Conservation (phyloP, 352 stramenopile species). For the Phytophthora pistaciae region DNA sequence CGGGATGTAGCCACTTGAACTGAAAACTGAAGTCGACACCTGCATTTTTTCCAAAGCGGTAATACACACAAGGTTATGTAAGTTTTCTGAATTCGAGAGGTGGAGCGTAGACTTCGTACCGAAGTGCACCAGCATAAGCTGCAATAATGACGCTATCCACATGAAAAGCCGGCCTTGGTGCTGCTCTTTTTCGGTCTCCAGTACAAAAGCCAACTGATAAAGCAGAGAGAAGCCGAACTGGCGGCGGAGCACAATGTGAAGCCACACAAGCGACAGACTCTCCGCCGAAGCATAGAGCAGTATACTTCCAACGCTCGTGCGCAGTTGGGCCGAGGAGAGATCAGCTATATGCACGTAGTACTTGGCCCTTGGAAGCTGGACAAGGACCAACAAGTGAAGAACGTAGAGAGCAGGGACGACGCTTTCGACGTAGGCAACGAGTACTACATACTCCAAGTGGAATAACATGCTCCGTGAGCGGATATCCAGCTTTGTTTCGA, state of each 20-base stretch:
- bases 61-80: not conserved
- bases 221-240: constrained; percentile 29
- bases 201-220: constrained; percentile 46
- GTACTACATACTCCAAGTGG: constrained; percentile 19
- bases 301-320: not conserved
- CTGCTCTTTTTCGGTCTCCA: constrained; percentile 34
- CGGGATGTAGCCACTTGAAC: constrained; percentile 6
- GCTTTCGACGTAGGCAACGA: constrained; percentile 29
- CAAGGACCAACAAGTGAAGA: constrained; percentile 18
- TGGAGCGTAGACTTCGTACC: constrained; percentile 20
- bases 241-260: constrained; percentile 3
- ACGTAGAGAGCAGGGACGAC: constrained; percentile 19
- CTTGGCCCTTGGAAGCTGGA: constrained; percentile 24
- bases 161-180: constrained; percentile 36
- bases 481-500: not conserved
- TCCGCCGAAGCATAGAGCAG: not conserved
- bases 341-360: constrained; percentile 21
- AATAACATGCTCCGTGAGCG: constrained; percentile 15
- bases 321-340: not conserved
- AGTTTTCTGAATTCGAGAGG: too few species aligned
- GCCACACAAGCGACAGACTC: not conserved
- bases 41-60: constrained; percentile 1
- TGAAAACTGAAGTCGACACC: constrained; percentile 26
- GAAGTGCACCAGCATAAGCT: constrained; percentile 38
- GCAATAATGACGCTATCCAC: constrained; percentile 34